phyloP scores from a whole-genome alignment of 2,329 filamentous ascomycete species.

The Dactylonectria estremocensis region DNA sequence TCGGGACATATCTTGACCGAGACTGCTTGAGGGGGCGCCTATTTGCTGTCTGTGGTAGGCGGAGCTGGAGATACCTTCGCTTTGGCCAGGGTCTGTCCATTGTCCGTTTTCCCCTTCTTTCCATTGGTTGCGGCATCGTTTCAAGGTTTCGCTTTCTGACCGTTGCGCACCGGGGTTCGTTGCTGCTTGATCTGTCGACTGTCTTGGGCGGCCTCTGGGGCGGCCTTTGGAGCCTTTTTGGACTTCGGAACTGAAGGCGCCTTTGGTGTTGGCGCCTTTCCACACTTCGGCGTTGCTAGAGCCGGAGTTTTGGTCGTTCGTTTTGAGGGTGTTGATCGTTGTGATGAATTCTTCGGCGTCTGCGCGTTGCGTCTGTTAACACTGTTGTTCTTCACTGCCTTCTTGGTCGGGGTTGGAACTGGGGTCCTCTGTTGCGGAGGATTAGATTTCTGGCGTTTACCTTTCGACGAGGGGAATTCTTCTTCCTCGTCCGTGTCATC shows the following conservation, averaged over 20 bases:
- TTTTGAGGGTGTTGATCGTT: slow-evolving; percentile 32
- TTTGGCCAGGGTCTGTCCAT: slow-evolving; percentile 8
- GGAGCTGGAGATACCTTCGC: slow-evolving; percentile 5
- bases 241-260: slow-evolving; percentile 22
- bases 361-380: slow-evolving; percentile 53
- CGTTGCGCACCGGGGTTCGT: slow-evolving; percentile 24
- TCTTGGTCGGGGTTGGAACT: slow-evolving; percentile 46
- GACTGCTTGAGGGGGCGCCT: neutral
- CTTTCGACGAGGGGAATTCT: slow-evolving; percentile 46
- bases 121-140: slow-evolving; percentile 11
- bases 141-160: slow-evolving; percentile 28
- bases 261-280: slow-evolving; percentile 33
- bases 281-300: slow-evolving; percentile 37
- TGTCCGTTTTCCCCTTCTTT: slow-evolving; percentile 14
- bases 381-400: slow-evolving; percentile 42
- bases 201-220: slow-evolving; percentile 44
- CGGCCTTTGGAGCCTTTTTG: slow-evolving; percentile 23
- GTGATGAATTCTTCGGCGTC: slow-evolving; percentile 45
- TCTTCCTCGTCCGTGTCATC: slow-evolving; percentile 53
- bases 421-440: slow-evolving; percentile 42
- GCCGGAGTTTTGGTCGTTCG: slow-evolving; percentile 32
- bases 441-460: slow-evolving; percentile 54
- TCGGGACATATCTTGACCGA: slow-evolving; percentile 23
- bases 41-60: slow-evolving; percentile 11
- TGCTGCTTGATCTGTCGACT: slow-evolving; percentile 31